Conservation (phyloP, 2,329 filamentous ascomycete species). For the Uncinocarpus reesii region DNA sequence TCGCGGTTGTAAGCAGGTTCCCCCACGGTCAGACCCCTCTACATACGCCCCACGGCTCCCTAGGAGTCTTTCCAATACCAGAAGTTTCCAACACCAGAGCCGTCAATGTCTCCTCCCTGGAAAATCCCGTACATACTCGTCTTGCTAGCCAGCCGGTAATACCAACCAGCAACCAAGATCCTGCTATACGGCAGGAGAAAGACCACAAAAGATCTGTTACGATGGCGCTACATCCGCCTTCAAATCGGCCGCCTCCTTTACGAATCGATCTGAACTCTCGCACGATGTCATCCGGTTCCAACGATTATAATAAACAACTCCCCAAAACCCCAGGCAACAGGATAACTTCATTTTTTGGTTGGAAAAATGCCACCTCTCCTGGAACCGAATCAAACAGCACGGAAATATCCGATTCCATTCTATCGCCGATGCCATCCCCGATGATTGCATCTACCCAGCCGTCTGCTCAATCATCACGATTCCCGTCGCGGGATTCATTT, state of each 20-base stretch:
- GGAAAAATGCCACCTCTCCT: conserved; percentile 48
- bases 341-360: conserved; percentile 57
- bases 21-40: conserved; percentile 30
- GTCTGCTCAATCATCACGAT: conserved; percentile 16
- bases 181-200: conserved; percentile 18
- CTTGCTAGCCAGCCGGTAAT: conserved; percentile 37
- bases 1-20: conserved; percentile 27
- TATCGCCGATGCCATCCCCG: conserved; percentile 50
- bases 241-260: conserved; percentile 34
- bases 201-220: conserved; percentile 30
- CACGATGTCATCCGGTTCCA: conserved; percentile 27
- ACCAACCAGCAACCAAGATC: conserved; percentile 61
- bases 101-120: conserved; percentile 28
- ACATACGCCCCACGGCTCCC: conserved; percentile 23
- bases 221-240: conserved; percentile 36
- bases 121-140: conserved; percentile 28
- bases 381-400: conserved; percentile 51
- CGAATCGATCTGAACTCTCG: conserved; percentile 35
- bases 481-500: conserved; percentile 28
- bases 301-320: conserved; percentile 27
- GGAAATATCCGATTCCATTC: conserved; percentile 51
- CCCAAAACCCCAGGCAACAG: conserved; percentile 47
- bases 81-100: conserved; percentile 27
- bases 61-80: conserved; percentile 2
- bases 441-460: conserved; percentile 28